A percentile compares a stretch with the other conserved stretches of the same genome.
phyloP scores from a whole-genome alignment of 371 early-diverging fungal species.

The Zychaea mexicana region DNA sequence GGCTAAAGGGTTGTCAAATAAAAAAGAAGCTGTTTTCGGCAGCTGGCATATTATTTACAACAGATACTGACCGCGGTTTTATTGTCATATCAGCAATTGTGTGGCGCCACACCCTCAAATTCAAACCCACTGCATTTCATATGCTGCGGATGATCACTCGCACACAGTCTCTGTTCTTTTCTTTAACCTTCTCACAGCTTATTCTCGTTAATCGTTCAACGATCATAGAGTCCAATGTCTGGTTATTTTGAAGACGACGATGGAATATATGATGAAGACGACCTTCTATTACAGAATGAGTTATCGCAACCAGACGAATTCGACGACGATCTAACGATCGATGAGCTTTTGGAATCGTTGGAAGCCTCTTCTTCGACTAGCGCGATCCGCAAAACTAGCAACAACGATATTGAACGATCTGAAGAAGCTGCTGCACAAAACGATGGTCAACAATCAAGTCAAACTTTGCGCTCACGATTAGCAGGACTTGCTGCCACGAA shows the following conservation, averaged over 20 bases:
- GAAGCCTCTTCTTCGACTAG: neutral
- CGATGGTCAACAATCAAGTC: neutral
- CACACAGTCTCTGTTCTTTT: too few species aligned
- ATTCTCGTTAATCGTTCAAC: too few species aligned
- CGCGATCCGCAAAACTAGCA: neutral
- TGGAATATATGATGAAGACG: neutral
- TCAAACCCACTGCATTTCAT: too few species aligned
- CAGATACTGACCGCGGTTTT: too few species aligned
- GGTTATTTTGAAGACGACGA: neutral
- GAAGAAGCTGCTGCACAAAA: neutral
- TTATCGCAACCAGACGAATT: neutral
- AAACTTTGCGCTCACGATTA: slow-evolving; percentile 31
- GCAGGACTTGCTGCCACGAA: slow-evolving; percentile 45
- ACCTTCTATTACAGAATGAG: neutral
- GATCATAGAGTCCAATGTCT: neutral
- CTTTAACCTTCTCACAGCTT: too few species aligned
- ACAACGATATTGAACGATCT: neutral
- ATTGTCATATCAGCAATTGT: too few species aligned
- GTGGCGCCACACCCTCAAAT: too few species aligned
- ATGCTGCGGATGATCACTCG: too few species aligned
- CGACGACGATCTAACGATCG: slow-evolving; percentile 3
- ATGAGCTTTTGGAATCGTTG: neutral
- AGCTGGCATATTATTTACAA: too few species aligned
- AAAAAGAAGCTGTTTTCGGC: neutral
- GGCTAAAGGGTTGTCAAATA: neutral